Base-by-base conservation (phyloP, 169 alveolate species). In the Besnoitia besnoiti region DNA sequence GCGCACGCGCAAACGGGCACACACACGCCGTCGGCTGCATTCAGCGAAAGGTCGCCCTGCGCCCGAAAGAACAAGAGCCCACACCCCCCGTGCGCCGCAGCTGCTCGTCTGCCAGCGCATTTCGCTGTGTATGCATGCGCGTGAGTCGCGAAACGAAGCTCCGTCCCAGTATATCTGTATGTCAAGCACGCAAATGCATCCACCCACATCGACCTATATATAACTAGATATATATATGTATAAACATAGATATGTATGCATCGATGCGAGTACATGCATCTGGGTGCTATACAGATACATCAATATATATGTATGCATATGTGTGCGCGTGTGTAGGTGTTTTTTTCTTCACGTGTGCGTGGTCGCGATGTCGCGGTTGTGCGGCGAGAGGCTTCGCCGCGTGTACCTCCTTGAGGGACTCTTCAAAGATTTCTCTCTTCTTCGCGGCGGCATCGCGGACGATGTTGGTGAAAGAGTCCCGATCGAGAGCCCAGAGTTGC, bases 401-500 rank as follows among this genome's bases (percentile, higher is more conserved):
- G 33, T n/a, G 33, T 30, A 98, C 99, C 91, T 95, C 95, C 67
- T 96, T 94, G 59, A 98, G 95, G 85, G 97, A 96, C 30, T 96
- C 97, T 80, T 97, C 99, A 90, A 97, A 98, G 85, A 94, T 94
- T 92, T 96, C 98, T 75, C 98, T 95, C 92, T 97, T 97, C 90
- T 96, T 96, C 33, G 97, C 95, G 1, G 99, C 98, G 33, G 99
- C 98, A 59, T 94, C 95, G 90, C 97, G 97, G 1, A 97, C 99
- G 14, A 98, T 97, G 94, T 98, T 97, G 93, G 97, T 97, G 93
- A 97, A 98, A 12, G 98, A 96, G 39, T 96, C 97, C 92, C 99
- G 95, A 93, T 98, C 99, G 24, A 98, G 94, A 21, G 97, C 94
- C 98, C 98, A 98, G 27, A 97, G 95, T 55, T 91, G 73, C 39